Conservation (phyloP, 331 rosid genomes). For the Cydonia oblonga region DNA sequence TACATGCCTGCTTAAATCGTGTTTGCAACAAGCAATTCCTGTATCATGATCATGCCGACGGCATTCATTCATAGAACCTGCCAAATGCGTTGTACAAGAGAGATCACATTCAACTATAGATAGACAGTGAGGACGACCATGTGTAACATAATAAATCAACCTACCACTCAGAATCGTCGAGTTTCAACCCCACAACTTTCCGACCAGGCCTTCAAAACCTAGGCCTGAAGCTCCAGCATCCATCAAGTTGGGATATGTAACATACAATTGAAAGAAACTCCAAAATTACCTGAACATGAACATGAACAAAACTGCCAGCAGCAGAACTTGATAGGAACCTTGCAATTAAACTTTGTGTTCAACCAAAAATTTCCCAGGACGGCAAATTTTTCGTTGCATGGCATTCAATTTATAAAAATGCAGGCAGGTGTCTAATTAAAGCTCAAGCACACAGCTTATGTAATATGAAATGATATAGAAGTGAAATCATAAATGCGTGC, state of each 20-base stretch:
- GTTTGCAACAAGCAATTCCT: not conserved
- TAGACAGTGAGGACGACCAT: not conserved
- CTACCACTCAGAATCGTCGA: not conserved
- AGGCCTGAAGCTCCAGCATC: slow-evolving; percentile 8
- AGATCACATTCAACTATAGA: not conserved
- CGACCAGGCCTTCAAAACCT: not conserved
- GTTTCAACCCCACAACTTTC: not conserved
- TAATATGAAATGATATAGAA: not conserved
- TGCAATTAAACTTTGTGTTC: not conserved
- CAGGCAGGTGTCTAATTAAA: slow-evolving; percentile 8
- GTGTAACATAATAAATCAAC: slow-evolving; percentile 5
- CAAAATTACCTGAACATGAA: slow-evolving; percentile 18
- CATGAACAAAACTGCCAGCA: slow-evolving; percentile 12
- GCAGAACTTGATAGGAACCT: not conserved
- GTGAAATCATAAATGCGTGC: slow-evolving; percentile 7
- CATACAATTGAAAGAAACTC: slow-evolving; percentile 13
- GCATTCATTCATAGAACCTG: slow-evolving; percentile 9
- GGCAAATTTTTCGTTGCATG: not conserved
- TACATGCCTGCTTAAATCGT: not conserved
- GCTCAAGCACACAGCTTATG: not conserved
- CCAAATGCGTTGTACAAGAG: not conserved
- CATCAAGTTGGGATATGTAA: not conserved
- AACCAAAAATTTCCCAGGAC: not conserved
- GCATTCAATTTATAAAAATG: not conserved
- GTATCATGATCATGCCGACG: not conserved